Percentiles rank a stretch among this genome's conserved stretches.
These are phyloP conservation scores for Syzygium grande DNA, from an alignment of 345 rosid species.

Conservation along the genomic window DNA sequence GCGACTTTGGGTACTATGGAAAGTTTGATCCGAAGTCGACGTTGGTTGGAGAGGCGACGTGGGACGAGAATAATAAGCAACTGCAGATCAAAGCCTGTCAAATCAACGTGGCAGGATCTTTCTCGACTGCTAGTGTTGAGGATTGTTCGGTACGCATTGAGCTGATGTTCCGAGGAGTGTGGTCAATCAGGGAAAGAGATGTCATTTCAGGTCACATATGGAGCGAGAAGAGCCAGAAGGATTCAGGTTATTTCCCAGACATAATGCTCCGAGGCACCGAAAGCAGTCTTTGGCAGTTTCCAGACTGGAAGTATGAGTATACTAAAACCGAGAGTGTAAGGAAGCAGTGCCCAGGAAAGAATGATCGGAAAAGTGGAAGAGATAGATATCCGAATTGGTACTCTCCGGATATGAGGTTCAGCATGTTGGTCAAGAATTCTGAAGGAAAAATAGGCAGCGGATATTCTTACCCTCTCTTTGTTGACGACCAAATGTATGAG, in stretches of 20 bases:
- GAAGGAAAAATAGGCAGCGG: constrained; percentile 17
- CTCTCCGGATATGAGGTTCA: constrained; percentile 26
- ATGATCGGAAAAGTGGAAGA: constrained; percentile 1
- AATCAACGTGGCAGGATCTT: constrained; percentile 13
- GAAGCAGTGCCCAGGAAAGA: constrained; percentile 14
- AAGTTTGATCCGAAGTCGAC: constrained; percentile 5
- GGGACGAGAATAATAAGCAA: constrained; percentile 29
- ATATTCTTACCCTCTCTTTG: constrained; percentile 20
- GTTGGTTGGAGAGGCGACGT: constrained; percentile 42
- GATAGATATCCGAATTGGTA: constrained; percentile 13
- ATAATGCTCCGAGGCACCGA: constrained; percentile 7
- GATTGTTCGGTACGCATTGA: constrained; percentile 32
- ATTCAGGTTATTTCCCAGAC: constrained; percentile 18
- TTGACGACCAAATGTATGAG: constrained; percentile 16
- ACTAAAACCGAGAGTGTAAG: constrained; percentile 21
- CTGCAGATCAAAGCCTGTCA: constrained; percentile 24
- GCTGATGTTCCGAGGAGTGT: constrained; percentile 21
- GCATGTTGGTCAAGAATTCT: constrained; percentile 8
- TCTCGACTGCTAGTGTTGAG: constrained; percentile 25
- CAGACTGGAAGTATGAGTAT: constrained; percentile 25
- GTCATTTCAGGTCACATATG: constrained; percentile 26
- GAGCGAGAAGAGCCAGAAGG: constrained; percentile 11
- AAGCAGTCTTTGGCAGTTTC: neutral
- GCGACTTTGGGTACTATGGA: neutral
- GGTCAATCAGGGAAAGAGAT: constrained; percentile 19